Evolutionary conservation across 1,284 basidiomycete species (phyloP), one percentile per base, ranked within the genome.

Genomic region (Xerocomus nothofagi): DNA sequence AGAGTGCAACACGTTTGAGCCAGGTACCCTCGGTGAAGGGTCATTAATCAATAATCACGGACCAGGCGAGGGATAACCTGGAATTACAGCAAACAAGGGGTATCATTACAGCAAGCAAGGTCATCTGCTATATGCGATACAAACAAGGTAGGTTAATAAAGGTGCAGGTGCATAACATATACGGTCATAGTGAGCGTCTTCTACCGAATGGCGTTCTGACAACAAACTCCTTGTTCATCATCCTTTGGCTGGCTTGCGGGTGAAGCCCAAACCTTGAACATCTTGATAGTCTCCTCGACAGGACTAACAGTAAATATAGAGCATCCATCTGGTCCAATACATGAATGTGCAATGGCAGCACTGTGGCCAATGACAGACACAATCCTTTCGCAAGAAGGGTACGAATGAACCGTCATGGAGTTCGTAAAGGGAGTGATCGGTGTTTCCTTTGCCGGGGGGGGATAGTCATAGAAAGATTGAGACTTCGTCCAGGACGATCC

Each of bases 361-460:
- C 41, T 58, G 44, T 68, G 66, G 21, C 63, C 66, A 34, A 68
- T 46, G 32, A 68, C 68, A 24, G 62, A 70, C 17, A 65, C 66
- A 8, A 68, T 53, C 41, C 56, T 53, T 66, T 44, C 73, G 63
- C 65, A 76, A 52, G 73, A 73, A 0, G 82, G 80, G 56, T 78
- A 82, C 6, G 78, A 70, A 58, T 84, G 79, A 8, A 84, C 81
- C 4, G 75, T 72, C 56, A 84, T 71, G 0, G 78, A 73, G 63
- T 84, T 82, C 34, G 57, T 57, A 17, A 58, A 54, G 7, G 57
- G 47, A 15, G 57, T 59, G 18, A 52, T 42, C 0, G 62, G 60
- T 4, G 61, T 61, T 38, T 65, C 62, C 40, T 60, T 60, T 18
- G 46, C 34, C 0, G 53, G 42, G 21, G 59, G 60, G 11, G 55